phyloP scores from a whole-genome alignment of 2,329 filamentous ascomycete species.

The Cladosporium cucumerinum region DNA sequence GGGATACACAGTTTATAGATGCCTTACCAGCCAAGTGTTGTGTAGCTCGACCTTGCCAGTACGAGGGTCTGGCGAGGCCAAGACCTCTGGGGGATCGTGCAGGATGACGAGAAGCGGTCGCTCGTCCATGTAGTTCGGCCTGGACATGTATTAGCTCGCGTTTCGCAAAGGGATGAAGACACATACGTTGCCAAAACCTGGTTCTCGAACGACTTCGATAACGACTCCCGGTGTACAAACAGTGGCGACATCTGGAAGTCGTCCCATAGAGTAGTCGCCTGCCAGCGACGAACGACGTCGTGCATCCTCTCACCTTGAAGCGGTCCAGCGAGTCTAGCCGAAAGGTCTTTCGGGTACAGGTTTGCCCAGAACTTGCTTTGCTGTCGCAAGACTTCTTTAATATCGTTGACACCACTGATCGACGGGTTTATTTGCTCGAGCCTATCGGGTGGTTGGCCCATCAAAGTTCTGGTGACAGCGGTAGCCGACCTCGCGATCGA shows the following conservation, averaged over 20 bases:
- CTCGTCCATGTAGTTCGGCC: constrained; percentile 61
- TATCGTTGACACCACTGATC: constrained; percentile 51
- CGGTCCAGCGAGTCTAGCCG: constrained; percentile 30
- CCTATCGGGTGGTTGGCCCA: constrained; percentile 84
- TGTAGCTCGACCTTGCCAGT: constrained; percentile 74
- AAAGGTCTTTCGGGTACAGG: constrained; percentile 64
- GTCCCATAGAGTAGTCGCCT: constrained; percentile 67
- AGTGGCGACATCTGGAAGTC: constrained; percentile 76
- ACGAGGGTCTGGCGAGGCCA: constrained; percentile 42
- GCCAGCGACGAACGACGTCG: constrained; percentile 74
- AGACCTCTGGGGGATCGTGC: constrained; percentile 62
- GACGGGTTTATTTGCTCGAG: constrained; percentile 49
- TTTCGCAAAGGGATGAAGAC: neutral
- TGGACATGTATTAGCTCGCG: constrained; percentile 29
- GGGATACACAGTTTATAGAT: constrained; percentile 7
- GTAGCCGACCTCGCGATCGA: constrained; percentile 92
- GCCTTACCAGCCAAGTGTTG: constrained; percentile 80
- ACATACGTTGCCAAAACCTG: constrained; percentile 33
- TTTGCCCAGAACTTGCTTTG: constrained; percentile 79
- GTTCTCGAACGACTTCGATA: constrained; percentile 30
- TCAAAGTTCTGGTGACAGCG: constrained; percentile 85
- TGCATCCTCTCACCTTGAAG: constrained; percentile 63
- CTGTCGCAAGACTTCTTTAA: constrained; percentile 55
- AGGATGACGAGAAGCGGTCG: constrained; percentile 78
- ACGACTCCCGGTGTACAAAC: constrained; percentile 66